These are phyloP conservation scores for Xylaria multiplex DNA, from an alignment of 2,329 filamentous ascomycete genomes.

Conservation along the genomic window DNA sequence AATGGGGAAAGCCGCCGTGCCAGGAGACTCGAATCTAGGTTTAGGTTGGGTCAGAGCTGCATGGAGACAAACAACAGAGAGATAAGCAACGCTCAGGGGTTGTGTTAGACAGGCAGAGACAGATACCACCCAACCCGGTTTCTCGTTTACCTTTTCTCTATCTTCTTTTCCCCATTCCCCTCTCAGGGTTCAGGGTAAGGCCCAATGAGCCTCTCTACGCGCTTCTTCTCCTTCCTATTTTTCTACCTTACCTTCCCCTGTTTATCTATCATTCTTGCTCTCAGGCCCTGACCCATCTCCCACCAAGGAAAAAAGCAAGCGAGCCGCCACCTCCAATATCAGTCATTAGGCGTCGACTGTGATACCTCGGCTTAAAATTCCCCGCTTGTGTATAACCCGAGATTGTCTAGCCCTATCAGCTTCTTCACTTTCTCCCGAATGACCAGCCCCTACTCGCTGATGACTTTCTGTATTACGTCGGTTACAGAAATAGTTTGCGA, in stretches of 20 bases:
- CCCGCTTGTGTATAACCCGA: conserved; percentile 19
- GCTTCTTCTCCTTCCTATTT: not conserved
- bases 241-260: conserved; percentile 10
- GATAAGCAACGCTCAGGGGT: conserved; percentile 21
- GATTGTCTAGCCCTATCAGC: conserved; percentile 17
- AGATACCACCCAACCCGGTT: conserved; percentile 11
- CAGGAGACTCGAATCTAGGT: conserved; percentile 15
- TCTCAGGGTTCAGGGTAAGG: not conserved
- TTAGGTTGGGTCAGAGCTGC: conserved; percentile 27
- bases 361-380: conserved; percentile 25
- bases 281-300: conserved; percentile 14
- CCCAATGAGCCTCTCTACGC: conserved; percentile 1
- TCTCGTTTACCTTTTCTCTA: conserved; percentile 20
- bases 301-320: conserved; percentile 23
- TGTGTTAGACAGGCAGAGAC: conserved; percentile 9
- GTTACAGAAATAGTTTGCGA: conserved; percentile 27
- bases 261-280: conserved; percentile 1
- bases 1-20: conserved; percentile 18
- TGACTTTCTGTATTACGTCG: conserved; percentile 23
- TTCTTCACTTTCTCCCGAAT: conserved; percentile 3
- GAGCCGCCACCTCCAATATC: conserved; percentile 24
- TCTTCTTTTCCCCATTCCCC: not conserved
- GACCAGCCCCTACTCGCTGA: conserved; percentile 4
- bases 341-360: conserved; percentile 19
- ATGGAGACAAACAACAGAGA: conserved; percentile 27